These are phyloP conservation scores for Dioscorea dumetorum DNA, from an alignment of 106 monocot species.

Conservation along the genomic window DNA sequence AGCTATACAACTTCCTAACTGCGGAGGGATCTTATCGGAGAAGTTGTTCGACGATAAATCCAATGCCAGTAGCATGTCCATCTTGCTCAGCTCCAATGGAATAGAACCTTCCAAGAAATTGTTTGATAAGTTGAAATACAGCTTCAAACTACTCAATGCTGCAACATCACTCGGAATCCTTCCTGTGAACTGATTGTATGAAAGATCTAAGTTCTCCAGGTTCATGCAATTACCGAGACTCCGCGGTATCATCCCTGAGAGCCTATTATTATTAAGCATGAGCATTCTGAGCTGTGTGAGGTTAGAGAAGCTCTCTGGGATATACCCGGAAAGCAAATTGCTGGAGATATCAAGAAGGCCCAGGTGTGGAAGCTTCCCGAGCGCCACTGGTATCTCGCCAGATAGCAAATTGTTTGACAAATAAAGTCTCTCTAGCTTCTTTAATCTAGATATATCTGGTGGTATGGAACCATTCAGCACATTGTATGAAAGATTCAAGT, in stretches of 20 bases:
- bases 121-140: conserved; percentile 72
- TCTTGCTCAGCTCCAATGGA: conserved; percentile 61
- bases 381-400: conserved; percentile 47
- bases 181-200: conserved; percentile 60
- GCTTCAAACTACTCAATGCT: conserved; percentile 40
- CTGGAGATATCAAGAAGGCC: conserved; percentile 62
- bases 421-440: conserved; percentile 45
- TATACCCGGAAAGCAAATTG: conserved; percentile 50
- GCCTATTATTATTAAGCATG: conserved; percentile 54
- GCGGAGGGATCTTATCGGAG: conserved; percentile 59
- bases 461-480: conserved; percentile 71
- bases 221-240: conserved; percentile 60
- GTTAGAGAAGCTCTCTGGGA: conserved; percentile 47
- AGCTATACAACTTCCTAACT: conserved; percentile 67
- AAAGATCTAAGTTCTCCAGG: conserved; percentile 72
- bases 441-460: conserved; percentile 37
- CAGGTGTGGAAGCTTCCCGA: conserved; percentile 45
- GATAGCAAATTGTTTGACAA: conserved; percentile 60
- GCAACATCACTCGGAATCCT: conserved; percentile 43
- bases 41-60: conserved; percentile 73
- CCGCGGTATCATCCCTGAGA: conserved; percentile 50
- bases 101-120: conserved; percentile 54
- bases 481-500: conserved; percentile 71
- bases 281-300: conserved; percentile 55
- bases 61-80: conserved; percentile 65